Evolutionary conservation across 305 asterid species (phyloP), one percentile per base, ranked within the genome.

Genomic region (Ajuga reptans): DNA sequence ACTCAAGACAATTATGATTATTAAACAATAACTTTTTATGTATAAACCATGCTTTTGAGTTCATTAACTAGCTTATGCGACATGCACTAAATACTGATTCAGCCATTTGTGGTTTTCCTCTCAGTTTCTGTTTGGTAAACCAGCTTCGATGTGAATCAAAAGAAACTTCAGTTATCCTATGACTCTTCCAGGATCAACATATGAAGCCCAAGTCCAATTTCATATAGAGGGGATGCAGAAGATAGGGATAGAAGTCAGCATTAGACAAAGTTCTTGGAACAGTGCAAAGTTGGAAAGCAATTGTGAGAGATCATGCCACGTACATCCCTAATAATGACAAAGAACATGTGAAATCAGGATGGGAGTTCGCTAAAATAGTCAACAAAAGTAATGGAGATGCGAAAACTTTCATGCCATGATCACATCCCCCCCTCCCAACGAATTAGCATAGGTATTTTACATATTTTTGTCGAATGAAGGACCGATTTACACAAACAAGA

Each of bases 281-380:
- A 12, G 34, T 16, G 21, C 10, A 72, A 54, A 66, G 64, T 58
- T 60, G 68, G 47, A 24, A 61, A 64, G 31, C 67, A 60, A 50
- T 17, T 60, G 45, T 21, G 1, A 21, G 27, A 21, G 27, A 21
- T 21, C 27, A 21, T 21, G 27, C 27, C 2, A 21, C 27, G 2
- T 21, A 21, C 27, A 21, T 21, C 27, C 27, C 27, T 21, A 21
- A 21, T 0, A 21, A 21, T 21, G 27, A 21, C 27, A 21, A 21
- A 21, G 27, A 21, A 21, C 27, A 21, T 1, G 27, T 21, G 27
- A 21, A 21, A 21, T 21, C 27, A 2, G 27, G 27, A 21, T 2
- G 27, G 27, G 27, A 2, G 27, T 21, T 21, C 2, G 27, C 27
- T 21, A 21, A 21, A 21, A 21, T 21, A 21, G 27, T 21, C 27